A percentile compares a stretch with the other conserved stretches of the same genome.
Conservation (phyloP, 2,329 filamentous ascomycete genomes). For the Exserohilum turcica region DNA sequence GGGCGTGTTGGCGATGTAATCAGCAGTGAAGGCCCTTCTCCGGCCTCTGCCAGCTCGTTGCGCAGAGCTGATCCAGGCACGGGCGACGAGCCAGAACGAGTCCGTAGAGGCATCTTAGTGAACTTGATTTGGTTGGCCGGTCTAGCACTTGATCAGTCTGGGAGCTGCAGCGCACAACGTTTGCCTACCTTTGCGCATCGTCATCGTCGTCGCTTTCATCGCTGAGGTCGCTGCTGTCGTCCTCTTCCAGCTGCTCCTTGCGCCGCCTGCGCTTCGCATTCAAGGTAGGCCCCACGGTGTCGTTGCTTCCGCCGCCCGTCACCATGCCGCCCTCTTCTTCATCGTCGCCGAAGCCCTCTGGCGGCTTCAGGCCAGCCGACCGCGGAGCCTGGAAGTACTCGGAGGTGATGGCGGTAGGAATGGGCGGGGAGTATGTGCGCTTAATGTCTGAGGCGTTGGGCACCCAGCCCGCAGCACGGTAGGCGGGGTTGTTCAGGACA, state of each 20-base stretch:
- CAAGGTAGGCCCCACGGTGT: slow-evolving; percentile 69
- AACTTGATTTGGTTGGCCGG: slow-evolving; percentile 93
- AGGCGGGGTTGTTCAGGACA: slow-evolving; percentile 78
- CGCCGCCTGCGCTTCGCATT: slow-evolving; percentile 69
- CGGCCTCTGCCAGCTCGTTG: slow-evolving; percentile 58
- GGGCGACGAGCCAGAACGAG: slow-evolving; percentile 86
- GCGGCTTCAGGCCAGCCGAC: slow-evolving; percentile 59
- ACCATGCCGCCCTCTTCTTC: slow-evolving; percentile 75
- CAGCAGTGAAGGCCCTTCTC: slow-evolving; percentile 59
- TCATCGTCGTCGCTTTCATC: slow-evolving; percentile 83
- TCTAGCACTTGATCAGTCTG: slow-evolving; percentile 41
- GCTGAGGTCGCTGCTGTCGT: slow-evolving; percentile 82
- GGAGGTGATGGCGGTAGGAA: slow-evolving; percentile 78
- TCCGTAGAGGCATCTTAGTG: slow-evolving; percentile 88
- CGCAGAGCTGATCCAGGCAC: slow-evolving; percentile 59
- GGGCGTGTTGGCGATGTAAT: slow-evolving; percentile 61
- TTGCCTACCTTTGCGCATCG: slow-evolving; percentile 53
- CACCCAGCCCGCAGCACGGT: slow-evolving; percentile 82
- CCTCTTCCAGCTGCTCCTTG: slow-evolving; percentile 79
- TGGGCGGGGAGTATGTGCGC: slow-evolving; percentile 83
- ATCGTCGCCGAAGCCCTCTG: slow-evolving; percentile 66
- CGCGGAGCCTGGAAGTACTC: slow-evolving; percentile 80
- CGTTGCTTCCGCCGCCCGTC: slow-evolving; percentile 66
- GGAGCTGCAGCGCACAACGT: not conserved
- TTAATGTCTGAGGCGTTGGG: slow-evolving; percentile 76